Percentiles rank a stretch among this genome's conserved stretches.
Evolutionary conservation across 2,329 filamentous ascomycete genomes (phyloP).

Genomic region (Ceratocystis alfenasii): DNA sequence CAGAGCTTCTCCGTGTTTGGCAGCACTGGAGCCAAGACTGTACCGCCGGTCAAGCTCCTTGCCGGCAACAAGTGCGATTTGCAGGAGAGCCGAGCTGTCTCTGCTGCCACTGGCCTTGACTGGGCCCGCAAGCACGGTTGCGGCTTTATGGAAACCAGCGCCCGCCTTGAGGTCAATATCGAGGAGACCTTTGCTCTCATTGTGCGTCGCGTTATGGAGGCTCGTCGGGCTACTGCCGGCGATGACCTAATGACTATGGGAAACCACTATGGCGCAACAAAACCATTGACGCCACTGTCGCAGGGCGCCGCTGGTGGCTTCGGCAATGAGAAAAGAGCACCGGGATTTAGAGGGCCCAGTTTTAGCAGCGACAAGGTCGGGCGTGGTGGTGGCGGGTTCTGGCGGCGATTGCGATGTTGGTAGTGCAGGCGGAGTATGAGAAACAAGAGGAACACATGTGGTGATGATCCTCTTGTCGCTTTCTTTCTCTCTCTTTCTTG

Average conservation of each 20-base stretch:
- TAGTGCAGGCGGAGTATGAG: slow-evolving; percentile 27
- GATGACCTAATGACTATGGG: slow-evolving; percentile 29
- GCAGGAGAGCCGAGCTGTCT: slow-evolving; percentile 54
- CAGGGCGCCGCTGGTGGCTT: slow-evolving; percentile 27
- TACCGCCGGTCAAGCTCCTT: slow-evolving; percentile 67
- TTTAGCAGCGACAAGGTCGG: slow-evolving; percentile 36
- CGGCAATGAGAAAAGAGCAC: slow-evolving; percentile 36
- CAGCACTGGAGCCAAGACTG: slow-evolving; percentile 37
- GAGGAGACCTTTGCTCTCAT: slow-evolving; percentile 75
- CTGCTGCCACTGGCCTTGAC: slow-evolving; percentile 59
- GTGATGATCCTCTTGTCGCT: slow-evolving; percentile 1
- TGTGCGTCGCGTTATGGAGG: slow-evolving; percentile 49
- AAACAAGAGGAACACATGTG: background rate
- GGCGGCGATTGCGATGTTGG: slow-evolving; percentile 47
- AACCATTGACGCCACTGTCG: slow-evolving; percentile 45
- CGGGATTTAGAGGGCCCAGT: slow-evolving; percentile 35
- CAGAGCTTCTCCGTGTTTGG: slow-evolving; percentile 27
- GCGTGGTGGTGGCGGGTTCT: slow-evolving; percentile 38
- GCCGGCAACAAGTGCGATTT: slow-evolving; percentile 81
- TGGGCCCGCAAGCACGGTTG: slow-evolving; percentile 63
- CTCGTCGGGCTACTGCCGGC: slow-evolving; percentile 39
- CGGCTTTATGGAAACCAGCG: slow-evolving; percentile 85
- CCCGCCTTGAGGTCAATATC: slow-evolving; percentile 73
- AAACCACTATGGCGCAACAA: slow-evolving; percentile 44
- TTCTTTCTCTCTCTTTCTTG: slow-evolving; percentile 11